Evolutionary conservation across 768 basidiomycete species (phyloP).

Genomic region (Tricholoma sp.): DNA sequence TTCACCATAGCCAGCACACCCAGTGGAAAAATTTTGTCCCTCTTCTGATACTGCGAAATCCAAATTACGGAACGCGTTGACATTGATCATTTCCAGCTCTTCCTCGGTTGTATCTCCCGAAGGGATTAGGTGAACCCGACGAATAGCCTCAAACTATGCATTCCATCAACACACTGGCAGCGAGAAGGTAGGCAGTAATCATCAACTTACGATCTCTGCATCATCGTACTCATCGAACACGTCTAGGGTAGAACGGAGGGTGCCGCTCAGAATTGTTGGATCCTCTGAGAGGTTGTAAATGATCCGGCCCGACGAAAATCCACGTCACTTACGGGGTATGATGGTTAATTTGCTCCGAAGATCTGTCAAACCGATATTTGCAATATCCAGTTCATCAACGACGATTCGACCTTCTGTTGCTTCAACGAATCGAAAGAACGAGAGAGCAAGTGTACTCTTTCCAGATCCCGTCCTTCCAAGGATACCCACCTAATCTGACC

Average conservation of each 20-base stretch:
- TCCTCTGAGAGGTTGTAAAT: slow-evolving; percentile 52
- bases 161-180: not conserved
- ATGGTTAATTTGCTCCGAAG: slow-evolving; percentile 67
- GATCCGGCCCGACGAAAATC: not conserved
- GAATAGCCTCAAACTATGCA: slow-evolving; percentile 72
- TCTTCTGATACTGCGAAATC: slow-evolving; percentile 77
- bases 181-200: not conserved
- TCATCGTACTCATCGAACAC: slow-evolving; percentile 87
- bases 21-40: slow-evolving; percentile 87
- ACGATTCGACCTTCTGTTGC: too few relatives aligned
- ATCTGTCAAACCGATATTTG: too few relatives aligned
- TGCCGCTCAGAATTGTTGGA: slow-evolving; percentile 83
- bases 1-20: slow-evolving; percentile 51
- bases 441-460: too few relatives aligned
- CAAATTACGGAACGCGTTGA: slow-evolving; percentile 71
- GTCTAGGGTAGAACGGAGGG: slow-evolving; percentile 76
- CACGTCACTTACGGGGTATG: slow-evolving; percentile 53
- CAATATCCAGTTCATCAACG: too few relatives aligned
- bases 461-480: too few relatives aligned
- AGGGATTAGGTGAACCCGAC: slow-evolving; percentile 76
- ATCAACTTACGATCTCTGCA: slow-evolving; percentile 60
- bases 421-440: too few relatives aligned
- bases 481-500: slow-evolving; percentile 45
- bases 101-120: slow-evolving; percentile 45
- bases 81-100: slow-evolving; percentile 49